Conservation (phyloP, 2,329 filamentous ascomycete genomes). For the Cercospora sojina region DNA sequence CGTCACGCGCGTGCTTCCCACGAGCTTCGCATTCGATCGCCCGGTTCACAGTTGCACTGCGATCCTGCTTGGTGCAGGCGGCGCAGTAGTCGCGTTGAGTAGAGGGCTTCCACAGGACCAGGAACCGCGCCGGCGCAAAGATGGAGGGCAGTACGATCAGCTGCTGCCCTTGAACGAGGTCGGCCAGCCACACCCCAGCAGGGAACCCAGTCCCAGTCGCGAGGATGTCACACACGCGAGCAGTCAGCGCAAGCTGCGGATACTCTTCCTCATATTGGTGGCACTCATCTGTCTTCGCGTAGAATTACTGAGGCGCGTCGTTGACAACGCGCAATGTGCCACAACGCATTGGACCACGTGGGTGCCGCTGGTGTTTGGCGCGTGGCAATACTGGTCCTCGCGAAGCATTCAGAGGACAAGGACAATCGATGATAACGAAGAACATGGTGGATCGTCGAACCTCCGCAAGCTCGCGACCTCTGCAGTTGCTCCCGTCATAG, state of each 20-base stretch:
- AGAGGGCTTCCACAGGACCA: constrained; percentile 33
- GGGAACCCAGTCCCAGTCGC: constrained; percentile 27
- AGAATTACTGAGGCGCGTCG: constrained; percentile 44
- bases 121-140: constrained; percentile 20
- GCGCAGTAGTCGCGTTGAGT: constrained; percentile 41
- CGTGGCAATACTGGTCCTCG: constrained; percentile 31
- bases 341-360: constrained; percentile 30
- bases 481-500: constrained; percentile 41
- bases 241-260: constrained; percentile 32
- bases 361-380: constrained; percentile 34
- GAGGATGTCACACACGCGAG: constrained; percentile 28
- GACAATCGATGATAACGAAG: constrained; percentile 21
- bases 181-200: constrained; percentile 25
- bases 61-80: constrained; percentile 44
- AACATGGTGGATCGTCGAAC: constrained; percentile 37
- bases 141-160: constrained; percentile 29
- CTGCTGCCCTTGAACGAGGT: constrained; percentile 38
- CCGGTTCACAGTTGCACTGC: constrained; percentile 47
- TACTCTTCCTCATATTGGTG: constrained; percentile 33
- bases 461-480: constrained; percentile 34
- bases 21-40: constrained; percentile 43
- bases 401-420: constrained; percentile 25
- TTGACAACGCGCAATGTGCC: constrained; percentile 47
- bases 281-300: constrained; percentile 36
- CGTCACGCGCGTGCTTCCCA: constrained; percentile 28